phyloP scores from a whole-genome alignment of 768 basidiomycete species.

The Tephrocybe sp. region DNA sequence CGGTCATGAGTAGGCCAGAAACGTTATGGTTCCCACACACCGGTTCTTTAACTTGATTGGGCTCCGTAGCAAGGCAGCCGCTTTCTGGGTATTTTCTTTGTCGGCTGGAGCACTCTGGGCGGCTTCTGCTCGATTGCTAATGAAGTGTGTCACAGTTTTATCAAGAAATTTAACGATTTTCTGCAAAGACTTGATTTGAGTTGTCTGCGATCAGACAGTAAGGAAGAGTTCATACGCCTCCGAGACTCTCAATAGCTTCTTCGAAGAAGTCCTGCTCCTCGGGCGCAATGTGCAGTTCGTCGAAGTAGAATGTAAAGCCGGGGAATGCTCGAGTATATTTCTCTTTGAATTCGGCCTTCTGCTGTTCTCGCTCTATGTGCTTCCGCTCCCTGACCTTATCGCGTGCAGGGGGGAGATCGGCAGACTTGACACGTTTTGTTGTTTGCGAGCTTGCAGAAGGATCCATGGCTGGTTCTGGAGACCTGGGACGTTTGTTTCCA shows the following conservation, averaged over 20 bases:
- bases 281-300: conserved; percentile 52
- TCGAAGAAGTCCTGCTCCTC: conserved; percentile 45
- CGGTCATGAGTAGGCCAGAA: not conserved
- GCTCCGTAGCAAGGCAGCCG: conserved; percentile 48
- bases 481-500: conserved; percentile 45
- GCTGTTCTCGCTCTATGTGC: conserved; percentile 51
- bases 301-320: conserved; percentile 82
- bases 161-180: conserved; percentile 88
- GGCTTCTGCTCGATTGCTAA: conserved; percentile 56
- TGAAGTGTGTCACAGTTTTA: conserved; percentile 82
- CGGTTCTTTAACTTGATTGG: conserved; percentile 62
- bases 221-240: conserved; percentile 75
- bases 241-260: conserved; percentile 62
- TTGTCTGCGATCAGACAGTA: not conserved
- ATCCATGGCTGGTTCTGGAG: conserved; percentile 47
- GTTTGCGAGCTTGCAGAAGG: conserved; percentile 13
- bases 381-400: conserved; percentile 46
- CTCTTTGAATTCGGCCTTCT: conserved; percentile 70
- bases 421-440: conserved; percentile 47
- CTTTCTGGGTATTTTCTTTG: conserved; percentile 65
- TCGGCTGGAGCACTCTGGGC: conserved; percentile 42
- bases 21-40: conserved; percentile 35
- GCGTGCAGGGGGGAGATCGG: conserved; percentile 23
- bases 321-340: conserved; percentile 91
- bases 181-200: conserved; percentile 38